These are phyloP conservation scores for Acanthamoeba sp. DNA, from an alignment of 208 protist genomes.

Conservation along the genomic window DNA sequence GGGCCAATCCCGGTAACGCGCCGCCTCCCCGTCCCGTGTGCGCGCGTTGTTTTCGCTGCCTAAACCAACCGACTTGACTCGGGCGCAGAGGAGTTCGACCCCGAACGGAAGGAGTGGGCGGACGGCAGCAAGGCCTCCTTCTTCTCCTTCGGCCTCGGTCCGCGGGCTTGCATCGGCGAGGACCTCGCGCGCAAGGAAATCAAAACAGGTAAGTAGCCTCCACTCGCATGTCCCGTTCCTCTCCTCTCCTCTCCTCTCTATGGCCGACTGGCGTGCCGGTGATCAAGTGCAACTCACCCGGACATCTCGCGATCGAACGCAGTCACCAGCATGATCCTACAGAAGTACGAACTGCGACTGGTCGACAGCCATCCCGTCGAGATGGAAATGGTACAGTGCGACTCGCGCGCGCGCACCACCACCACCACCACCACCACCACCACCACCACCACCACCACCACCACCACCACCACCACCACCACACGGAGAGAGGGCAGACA, in stretches of 20 bases:
- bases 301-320: not conserved
- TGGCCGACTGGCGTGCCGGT: too few species aligned
- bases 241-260: too few species aligned
- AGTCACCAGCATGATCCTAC: slow-evolving; percentile 20
- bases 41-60: too few species aligned
- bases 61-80: not conserved
- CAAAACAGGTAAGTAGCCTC: slow-evolving; percentile 68
- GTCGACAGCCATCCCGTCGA: not conserved
- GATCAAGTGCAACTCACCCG: too few species aligned
- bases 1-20: not conserved
- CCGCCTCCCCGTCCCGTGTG: not conserved
- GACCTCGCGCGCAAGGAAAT: slow-evolving; percentile 60
- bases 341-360: slow-evolving; percentile 40
- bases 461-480: too few species aligned
- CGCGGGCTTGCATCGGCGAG: slow-evolving; percentile 47
- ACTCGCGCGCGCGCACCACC: too few species aligned
- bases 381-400: slow-evolving; percentile 61
- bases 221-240: too few species aligned
- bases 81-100: not conserved
- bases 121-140: not conserved
- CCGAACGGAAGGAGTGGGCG: not conserved
- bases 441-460: too few species aligned
- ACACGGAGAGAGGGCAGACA: too few species aligned
- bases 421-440: too few species aligned
- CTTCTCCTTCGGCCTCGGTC: slow-evolving; percentile 17